Evolutionary conservation across 108 stramenopile species (phyloP).

Genomic region (Skeletonema menzelii): DNA sequence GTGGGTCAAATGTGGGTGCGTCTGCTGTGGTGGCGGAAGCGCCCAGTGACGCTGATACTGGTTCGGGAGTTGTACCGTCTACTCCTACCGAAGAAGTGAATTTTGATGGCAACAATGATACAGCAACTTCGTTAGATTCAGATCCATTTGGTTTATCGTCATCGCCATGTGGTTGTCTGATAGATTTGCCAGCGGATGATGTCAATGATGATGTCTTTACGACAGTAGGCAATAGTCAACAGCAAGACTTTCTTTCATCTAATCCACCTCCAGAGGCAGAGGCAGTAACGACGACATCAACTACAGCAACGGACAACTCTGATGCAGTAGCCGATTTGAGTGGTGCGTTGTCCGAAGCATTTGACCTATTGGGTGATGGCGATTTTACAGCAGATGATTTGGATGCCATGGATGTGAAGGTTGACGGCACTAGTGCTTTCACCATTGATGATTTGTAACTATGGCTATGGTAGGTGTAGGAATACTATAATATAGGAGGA

Average conservation of each 20-base stretch:
- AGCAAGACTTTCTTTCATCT: neutral
- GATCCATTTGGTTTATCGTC: neutral
- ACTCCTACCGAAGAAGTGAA: neutral
- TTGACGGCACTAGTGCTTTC: conserved; percentile 49
- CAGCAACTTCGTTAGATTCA: neutral
- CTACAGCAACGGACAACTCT: neutral
- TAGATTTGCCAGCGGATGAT: neutral
- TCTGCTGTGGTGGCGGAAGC: neutral
- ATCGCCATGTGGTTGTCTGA: neutral
- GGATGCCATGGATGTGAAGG: conserved; percentile 33
- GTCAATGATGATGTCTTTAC: neutral
- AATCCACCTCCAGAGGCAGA: neutral
- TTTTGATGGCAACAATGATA: neutral
- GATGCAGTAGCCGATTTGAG: neutral
- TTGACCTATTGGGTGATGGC: conserved; percentile 37
- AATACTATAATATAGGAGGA: conserved; percentile 27
- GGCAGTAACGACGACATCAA: neutral
- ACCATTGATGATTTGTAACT: conserved; percentile 27
- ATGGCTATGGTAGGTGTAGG: too few relatives aligned
- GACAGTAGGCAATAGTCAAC: neutral
- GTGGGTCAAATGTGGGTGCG: conserved; percentile 10
- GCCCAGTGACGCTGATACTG: neutral
- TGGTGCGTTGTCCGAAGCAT: conserved; percentile 23
- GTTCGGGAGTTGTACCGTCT: neutral
- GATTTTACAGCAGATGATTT: conserved; percentile 13